Conservation (phyloP, 495 filamentous ascomycete genomes). For the Jackrogersella multiformis region DNA sequence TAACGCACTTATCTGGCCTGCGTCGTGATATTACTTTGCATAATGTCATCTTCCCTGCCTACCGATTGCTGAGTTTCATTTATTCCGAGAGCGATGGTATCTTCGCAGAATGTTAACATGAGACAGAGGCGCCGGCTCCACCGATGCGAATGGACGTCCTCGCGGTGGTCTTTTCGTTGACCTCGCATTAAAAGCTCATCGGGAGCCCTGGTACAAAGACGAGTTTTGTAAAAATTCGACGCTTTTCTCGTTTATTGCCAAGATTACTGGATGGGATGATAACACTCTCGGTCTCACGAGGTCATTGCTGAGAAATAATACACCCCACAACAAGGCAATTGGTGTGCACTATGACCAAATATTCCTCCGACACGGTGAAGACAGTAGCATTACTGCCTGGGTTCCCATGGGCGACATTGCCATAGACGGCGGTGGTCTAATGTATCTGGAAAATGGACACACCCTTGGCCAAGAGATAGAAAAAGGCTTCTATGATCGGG, state of each 20-base stretch:
- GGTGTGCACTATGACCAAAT: conserved; percentile 74
- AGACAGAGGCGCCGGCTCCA: conserved; percentile 55
- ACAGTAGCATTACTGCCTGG: conserved; percentile 69
- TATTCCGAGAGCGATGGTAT: no score
- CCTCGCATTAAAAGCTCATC: conserved; percentile 64
- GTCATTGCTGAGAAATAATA: conserved; percentile 65
- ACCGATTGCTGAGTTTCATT: background rate
- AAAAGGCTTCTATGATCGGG: conserved; percentile 57
- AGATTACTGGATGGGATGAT: conserved; percentile 64
- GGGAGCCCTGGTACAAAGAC: conserved; percentile 65
- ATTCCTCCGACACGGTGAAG: conserved; percentile 67
- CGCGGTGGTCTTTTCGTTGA: conserved; percentile 62
- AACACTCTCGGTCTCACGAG: conserved; percentile 57
- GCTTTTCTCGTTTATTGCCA: conserved; percentile 61
- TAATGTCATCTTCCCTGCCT: background rate
- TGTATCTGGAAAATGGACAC: conserved; percentile 64
- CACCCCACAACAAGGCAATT: conserved; percentile 66
- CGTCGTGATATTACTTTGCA: background rate
- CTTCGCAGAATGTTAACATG: background rate
- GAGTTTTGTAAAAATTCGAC: conserved; percentile 65
- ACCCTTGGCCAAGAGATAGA: conserved; percentile 54
- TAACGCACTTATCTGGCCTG: no score
- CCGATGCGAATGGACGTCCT: conserved; percentile 59
- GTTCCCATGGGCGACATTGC: conserved; percentile 70
- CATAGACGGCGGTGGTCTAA: conserved; percentile 66